A percentile compares a stretch with the other conserved stretches of the same genome.
Evolutionary conservation across 805 yeast species (phyloP).

Genomic region (Komagataella ulmi): DNA sequence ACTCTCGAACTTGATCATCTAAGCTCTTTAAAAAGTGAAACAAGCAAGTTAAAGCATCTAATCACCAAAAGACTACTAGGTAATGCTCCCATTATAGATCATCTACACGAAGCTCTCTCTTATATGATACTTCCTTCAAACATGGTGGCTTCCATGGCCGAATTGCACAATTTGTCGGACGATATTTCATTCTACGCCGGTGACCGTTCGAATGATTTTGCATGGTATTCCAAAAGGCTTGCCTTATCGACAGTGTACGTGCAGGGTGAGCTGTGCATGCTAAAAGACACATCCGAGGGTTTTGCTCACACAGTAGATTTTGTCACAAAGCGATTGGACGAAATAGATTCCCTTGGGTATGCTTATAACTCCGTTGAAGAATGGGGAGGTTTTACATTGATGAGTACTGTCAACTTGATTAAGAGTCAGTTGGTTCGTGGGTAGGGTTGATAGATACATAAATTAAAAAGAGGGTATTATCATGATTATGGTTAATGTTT

Average conservation of each 20-base stretch:
- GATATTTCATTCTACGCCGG: conserved; percentile 75
- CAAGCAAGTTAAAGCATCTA: conserved; percentile 14
- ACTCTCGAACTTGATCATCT: not conserved
- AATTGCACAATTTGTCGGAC: conserved; percentile 65
- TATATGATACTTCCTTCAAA: conserved; percentile 56
- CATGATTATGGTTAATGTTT: not conserved
- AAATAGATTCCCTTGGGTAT: conserved; percentile 40
- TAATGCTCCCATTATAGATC: conserved; percentile 32
- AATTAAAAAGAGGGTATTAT: not conserved
- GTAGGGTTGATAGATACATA: conserved; percentile 9
- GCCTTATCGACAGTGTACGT: conserved; percentile 60
- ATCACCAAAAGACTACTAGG: conserved; percentile 32
- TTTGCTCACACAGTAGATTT: conserved; percentile 48
- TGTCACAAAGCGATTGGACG: conserved; percentile 44
- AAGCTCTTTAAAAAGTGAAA: conserved; percentile 6
- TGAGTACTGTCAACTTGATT: conserved; percentile 51
- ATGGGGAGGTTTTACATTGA: conserved; percentile 60
- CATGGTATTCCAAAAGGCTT: conserved; percentile 87
- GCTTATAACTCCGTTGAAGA: conserved; percentile 58
- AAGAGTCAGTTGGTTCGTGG: conserved; percentile 61
- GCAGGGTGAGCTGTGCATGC: conserved; percentile 67
- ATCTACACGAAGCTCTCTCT: conserved; percentile 39
- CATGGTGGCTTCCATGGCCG: conserved; percentile 40
- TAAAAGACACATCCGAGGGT: conserved; percentile 50
- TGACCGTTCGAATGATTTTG: conserved; percentile 66